Conservation (phyloP, 2,329 filamentous ascomycete species). For the Nannizzia gypsea region DNA sequence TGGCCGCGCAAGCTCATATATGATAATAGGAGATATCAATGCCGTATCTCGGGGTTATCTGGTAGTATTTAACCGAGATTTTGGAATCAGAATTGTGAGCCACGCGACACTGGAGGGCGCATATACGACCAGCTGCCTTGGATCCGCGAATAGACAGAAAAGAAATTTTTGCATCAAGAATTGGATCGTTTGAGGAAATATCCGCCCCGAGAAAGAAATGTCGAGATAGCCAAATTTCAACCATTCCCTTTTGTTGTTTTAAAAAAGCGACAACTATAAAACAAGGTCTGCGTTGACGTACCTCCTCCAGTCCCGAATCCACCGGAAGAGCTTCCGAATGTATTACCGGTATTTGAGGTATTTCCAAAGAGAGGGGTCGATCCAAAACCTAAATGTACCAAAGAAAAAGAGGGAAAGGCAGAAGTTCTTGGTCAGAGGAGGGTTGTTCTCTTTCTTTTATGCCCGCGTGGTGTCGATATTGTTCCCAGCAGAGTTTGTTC, state of each 20-base stretch:
- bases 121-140: neutral
- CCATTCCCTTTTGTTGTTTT: neutral
- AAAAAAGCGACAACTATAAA: neutral
- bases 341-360: constrained; percentile 21
- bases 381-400: constrained; percentile 27
- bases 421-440: constrained; percentile 2
- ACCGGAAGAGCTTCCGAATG: constrained; percentile 15
- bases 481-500: constrained; percentile 4
- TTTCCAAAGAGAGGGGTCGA: constrained; percentile 27
- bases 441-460: constrained; percentile 5
- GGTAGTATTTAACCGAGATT: neutral
- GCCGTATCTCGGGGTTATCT: neutral
- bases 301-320: constrained; percentile 22
- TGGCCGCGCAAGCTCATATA: neutral
- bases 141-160: neutral
- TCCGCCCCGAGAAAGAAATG: neutral
- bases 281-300: constrained; percentile 14
- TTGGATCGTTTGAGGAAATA: neutral
- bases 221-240: neutral
- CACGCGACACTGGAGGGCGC: neutral
- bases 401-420: constrained; percentile 5
- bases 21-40: neutral
- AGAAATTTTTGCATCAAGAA: neutral
- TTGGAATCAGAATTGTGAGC: neutral
- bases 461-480: neutral